Evolutionary conservation across 331 rosid genomes (phyloP).

Genomic region (Telfairia occidentalis): DNA sequence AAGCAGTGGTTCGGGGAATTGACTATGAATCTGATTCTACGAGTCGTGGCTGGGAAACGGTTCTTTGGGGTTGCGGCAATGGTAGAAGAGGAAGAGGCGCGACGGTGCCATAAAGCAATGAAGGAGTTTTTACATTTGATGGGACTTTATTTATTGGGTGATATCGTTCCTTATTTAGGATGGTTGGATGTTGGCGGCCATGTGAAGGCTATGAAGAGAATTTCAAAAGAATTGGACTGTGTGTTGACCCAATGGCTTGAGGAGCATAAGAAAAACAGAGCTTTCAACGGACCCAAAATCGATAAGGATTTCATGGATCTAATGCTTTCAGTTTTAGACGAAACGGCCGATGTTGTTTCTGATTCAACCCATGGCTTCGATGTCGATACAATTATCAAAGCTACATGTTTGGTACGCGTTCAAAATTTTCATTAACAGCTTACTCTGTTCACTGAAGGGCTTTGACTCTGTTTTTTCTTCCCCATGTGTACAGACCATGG

Average conservation of each 20-base stretch:
- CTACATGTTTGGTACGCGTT: neutral
- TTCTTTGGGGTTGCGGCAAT: neutral
- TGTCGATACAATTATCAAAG: neutral
- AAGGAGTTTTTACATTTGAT: slow-evolving; percentile 19
- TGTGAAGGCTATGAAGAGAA: slow-evolving; percentile 27
- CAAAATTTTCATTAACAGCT: too few relatives aligned
- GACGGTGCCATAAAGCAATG: slow-evolving; percentile 12
- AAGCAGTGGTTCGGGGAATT: slow-evolving; percentile 34
- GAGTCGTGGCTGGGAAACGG: slow-evolving; percentile 26
- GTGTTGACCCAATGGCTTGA: slow-evolving; percentile 16
- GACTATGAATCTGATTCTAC: slow-evolving; percentile 26
- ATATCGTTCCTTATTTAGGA: slow-evolving; percentile 25
- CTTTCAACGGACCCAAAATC: neutral
- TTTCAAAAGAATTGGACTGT: slow-evolving; percentile 22
- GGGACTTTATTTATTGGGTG: slow-evolving; percentile 22
- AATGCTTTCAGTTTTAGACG: neutral
- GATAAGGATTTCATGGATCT: neutral
- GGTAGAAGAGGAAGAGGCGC: slow-evolving; percentile 11
- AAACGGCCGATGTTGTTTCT: neutral
- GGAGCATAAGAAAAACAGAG: slow-evolving; percentile 18
- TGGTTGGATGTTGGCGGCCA: slow-evolving; percentile 35
- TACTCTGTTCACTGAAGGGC: too few relatives aligned
- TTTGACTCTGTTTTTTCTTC: neutral
- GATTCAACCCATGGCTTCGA: neutral
- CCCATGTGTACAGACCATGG: neutral